Percentiles rank a stretch among this genome's conserved stretches.
phyloP scores from a whole-genome alignment of 1,139 yeast species.

The Blastobotrys arbuscula region DNA sequence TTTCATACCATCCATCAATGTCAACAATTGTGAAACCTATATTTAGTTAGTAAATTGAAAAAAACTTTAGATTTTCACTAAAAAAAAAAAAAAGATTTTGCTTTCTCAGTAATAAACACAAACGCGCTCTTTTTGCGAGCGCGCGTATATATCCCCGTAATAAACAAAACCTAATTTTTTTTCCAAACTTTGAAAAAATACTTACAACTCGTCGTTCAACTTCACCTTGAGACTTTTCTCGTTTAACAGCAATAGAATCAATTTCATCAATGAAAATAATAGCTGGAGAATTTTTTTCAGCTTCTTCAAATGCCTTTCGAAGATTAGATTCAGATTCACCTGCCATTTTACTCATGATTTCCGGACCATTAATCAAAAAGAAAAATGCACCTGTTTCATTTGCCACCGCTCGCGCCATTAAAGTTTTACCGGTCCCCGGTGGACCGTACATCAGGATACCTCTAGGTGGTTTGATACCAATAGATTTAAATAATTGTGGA shows the following conservation, averaged over 20 bases:
- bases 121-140: too few species aligned
- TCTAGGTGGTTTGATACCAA: conserved; percentile 96
- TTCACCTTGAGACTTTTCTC: conserved; percentile 99
- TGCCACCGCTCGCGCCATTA: conserved; percentile 99
- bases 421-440: conserved; percentile 98
- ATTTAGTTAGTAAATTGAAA: too few species aligned
- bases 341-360: conserved; percentile 99
- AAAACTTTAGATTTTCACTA: too few species aligned
- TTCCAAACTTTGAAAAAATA: too few species aligned
- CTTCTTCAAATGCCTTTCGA: conserved; percentile 98
- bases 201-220: conserved; percentile 98
- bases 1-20: conserved; percentile 99
- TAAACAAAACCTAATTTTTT: too few species aligned
- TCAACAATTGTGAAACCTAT: conserved; percentile 91
- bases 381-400: conserved; percentile 99
- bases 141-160: too few species aligned
- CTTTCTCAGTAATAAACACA: too few species aligned
- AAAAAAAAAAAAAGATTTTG: too few species aligned
- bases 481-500: conserved; percentile 92
- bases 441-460: conserved; percentile 98
- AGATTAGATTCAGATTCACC: conserved; percentile 98
- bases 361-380: conserved; percentile 98
- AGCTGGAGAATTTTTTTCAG: conserved; percentile 97
- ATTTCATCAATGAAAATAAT: conserved; percentile 97
- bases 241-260: conserved; percentile 98